Evolutionary conservation across 78 protist genomes (phyloP).

Genomic region (Andalucia godoyi): DNA sequence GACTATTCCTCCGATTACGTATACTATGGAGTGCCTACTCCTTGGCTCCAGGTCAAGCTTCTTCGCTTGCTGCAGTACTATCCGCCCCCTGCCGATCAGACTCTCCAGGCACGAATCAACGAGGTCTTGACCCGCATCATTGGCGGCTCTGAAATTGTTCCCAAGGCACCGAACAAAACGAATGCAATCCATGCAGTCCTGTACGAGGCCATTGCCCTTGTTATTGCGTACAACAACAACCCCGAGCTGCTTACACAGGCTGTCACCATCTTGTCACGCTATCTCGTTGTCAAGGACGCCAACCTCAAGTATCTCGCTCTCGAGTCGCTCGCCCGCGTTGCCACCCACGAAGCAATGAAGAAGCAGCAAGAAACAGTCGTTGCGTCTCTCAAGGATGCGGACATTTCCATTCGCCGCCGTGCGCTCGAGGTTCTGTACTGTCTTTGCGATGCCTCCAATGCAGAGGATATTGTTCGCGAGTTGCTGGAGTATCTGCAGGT

Average conservation of each 20-base stretch:
- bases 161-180: conserved; percentile 39
- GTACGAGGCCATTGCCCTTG: conserved; percentile 77
- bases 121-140: conserved; percentile 44
- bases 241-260: conserved; percentile 31
- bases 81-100: conserved; percentile 59
- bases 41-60: conserved; percentile 78
- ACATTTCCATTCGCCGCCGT: conserved; percentile 68
- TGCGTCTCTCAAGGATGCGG: conserved; percentile 50
- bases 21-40: conserved; percentile 80
- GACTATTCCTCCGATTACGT: conserved; percentile 63
- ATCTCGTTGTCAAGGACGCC: conserved; percentile 71
- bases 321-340: conserved; percentile 22
- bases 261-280: conserved; percentile 48
- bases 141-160: conserved; percentile 27
- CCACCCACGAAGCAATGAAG: not conserved
- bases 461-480: conserved; percentile 60
- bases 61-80: conserved; percentile 77
- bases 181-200: conserved; percentile 78
- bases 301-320: conserved; percentile 84
- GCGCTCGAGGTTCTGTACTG: conserved; percentile 85
- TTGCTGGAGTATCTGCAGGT: conserved; percentile 61
- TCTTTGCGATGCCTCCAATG: conserved; percentile 69
- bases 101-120: not conserved
- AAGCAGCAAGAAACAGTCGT: not conserved
- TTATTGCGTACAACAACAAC: conserved; percentile 62